Base-by-base conservation (phyloP, 148 eudicot species). In the Chenopodium album region DNA sequence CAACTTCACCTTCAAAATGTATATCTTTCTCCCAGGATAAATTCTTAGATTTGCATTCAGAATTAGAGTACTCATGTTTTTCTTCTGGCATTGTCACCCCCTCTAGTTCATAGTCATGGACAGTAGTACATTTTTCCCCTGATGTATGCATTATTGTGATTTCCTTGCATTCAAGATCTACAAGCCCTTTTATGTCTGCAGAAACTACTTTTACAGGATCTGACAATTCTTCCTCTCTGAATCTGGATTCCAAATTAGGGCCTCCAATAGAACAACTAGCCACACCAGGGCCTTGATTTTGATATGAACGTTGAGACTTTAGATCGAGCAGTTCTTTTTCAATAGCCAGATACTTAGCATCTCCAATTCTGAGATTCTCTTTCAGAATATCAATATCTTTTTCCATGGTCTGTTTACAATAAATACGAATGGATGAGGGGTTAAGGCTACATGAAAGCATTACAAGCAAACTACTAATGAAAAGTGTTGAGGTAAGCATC, bases 351-450 rank as follows among this genome's bases (percentile, higher is more conserved):
- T 82, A 71, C 71, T 81, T 68, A 54, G 78, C 83, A 80, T 48
- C 85, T 76, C 87, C 93, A 77, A 31, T 71, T 41, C 76, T 44
- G 7, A 90, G 87, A 76, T 75, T 83, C 37, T 84, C 89, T 47
- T 76, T 80, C 67, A 91, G 88, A 26, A 66, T 59, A 81, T 85
- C 80, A 60, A 86, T 88, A 88, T 92, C 90, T 7, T 77, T 86
- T 87, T 92, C 91, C 86, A 87, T 82, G 68, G 76, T 88, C 98
- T 93, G 85, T 79, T 60, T 74, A 74, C 78, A 81, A 69, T 32
- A 62, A 76, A 63, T 62, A 64, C 64, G 67, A 48, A 77, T 56
- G 50, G 31, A 28, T 76, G 64, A 73, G 83, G 77, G 31, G 65
- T 44, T 44, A 71, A 16, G 5, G 41, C n/a, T 64, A 85, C 12